Base-by-base conservation (phyloP, 2,329 filamentous ascomycete species). In the Calonectria multiphialidica region DNA sequence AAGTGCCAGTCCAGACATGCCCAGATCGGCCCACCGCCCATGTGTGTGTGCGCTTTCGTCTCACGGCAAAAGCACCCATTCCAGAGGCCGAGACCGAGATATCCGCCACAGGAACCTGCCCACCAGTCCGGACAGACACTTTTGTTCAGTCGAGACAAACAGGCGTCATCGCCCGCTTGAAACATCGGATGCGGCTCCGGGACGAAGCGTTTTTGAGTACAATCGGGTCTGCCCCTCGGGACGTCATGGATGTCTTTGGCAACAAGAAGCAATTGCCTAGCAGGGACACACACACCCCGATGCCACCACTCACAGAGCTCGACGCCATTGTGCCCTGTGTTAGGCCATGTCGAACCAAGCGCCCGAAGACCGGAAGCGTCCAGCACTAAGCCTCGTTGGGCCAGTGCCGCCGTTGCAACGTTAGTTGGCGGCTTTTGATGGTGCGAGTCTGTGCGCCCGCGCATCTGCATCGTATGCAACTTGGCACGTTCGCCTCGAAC, bases 361-460 rank as follows among this genome's bases (percentile, higher is more conserved):
- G 53, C 73, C 77, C 75, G 72, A 78, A 59, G 45, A 74, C 73
- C 72, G 71, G 77, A 72, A 70, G 59, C 61, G 50, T 73, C 57
- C 45, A 73, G 71, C 71, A 70, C 77, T 78, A 79, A 64, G 67
- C 69, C 47, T n/a, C 23, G 69, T 64, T 64, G 37, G 55, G 64
- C 40, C 47, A 45, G 55, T 42, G 37, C 49, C 57, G 47, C 64
- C 69, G 64, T 71, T 67, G 75, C 70, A 70, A 74, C 74, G 71
- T 72, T 74, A 57, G 64, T 70, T 70, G 67, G 57, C 40, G 55
- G 45, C 45, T 67, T 55, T 13, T 30, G 9, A 30, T 61, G 62
- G 53, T 37, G 68, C 23, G 42, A 67, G 63, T 71, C 68, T 71
- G 63, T 71, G 68, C 68, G 62, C 62, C 50, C 62, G 30, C 44